Base-by-base conservation (phyloP, 768 basidiomycete species). In the Pisolithus marmoratus region DNA sequence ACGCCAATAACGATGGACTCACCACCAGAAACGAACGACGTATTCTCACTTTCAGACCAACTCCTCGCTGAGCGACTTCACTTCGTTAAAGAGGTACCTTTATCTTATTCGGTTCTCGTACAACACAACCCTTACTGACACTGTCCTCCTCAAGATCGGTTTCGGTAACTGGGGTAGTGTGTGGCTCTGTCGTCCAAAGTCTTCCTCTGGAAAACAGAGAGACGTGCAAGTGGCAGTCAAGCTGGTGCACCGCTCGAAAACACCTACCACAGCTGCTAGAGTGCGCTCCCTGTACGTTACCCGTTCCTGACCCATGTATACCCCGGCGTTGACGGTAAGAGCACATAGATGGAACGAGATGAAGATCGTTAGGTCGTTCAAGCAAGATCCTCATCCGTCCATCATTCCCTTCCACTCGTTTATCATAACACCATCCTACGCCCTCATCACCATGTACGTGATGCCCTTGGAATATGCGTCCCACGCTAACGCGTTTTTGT, bases 121-220 rank as follows among this genome's bases (percentile, higher is more conserved):
- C 6, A 24, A 8, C n/a, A 6, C 0, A n/a, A 3, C 46, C 11
- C 26, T 49, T 31, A 12, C 48, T 64, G 55, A 54, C 37, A 31
- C 19, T 52, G 26, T 38, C 34, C 41, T 29, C 41, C 2, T 50
- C n/a, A 53, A 92, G 87, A 87, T 92, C 72, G 91, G 91, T 29
- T 90, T 80, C 63, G 91, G 92, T 40, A 94, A 93, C 71, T 95
- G 92, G 92, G 92, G 92, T 36, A 87, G 85, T 64, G 90, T 93
- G 56, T 92, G 88, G 90, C 70, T 87, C 58, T 88, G 85, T 63
- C 72, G 71, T 34, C 82, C 84, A 54, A 88, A 82, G 68, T 73
- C 73, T 22, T 73, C 49, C 59, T 70, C 59, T 22, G 68, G 70
- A 29, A 70, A 70, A 38, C 76, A 75, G 47, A 75, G 72, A 58